phyloP scores from a whole-genome alignment of 345 rosid species.

The Camelina laxa region DNA sequence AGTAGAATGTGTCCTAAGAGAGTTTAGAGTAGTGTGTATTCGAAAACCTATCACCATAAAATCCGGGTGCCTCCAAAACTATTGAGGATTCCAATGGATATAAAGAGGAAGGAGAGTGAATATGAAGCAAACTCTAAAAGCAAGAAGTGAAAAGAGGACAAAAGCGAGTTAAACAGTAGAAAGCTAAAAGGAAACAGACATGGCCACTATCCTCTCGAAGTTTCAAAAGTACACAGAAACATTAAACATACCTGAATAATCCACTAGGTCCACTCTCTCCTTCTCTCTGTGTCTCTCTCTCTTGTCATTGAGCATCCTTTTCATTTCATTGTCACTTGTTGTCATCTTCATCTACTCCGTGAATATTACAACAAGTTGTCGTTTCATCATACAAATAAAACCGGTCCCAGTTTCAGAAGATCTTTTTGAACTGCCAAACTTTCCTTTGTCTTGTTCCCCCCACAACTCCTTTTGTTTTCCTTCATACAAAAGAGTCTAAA shows the following conservation, averaged over 20 bases:
- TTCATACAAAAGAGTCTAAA: conserved; percentile 10
- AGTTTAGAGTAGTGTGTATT: conserved; percentile 9
- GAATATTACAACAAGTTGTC: conserved; percentile 41
- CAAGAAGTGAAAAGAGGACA: conserved; percentile 34
- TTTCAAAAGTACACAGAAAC: conserved; percentile 42
- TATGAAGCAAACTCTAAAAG: conserved; percentile 31
- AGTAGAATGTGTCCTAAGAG: conserved; percentile 18
- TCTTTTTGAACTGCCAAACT: conserved; percentile 35
- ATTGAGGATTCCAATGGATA: conserved; percentile 28
- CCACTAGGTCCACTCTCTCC: conserved; percentile 36
- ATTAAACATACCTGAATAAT: conserved; percentile 45
- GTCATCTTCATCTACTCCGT: conserved; percentile 40
- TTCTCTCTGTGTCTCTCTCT: conserved; percentile 5
- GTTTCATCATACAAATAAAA: conserved; percentile 31
- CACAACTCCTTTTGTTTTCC: background rate
- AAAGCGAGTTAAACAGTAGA: conserved; percentile 31
- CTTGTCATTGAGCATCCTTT: conserved; percentile 29
- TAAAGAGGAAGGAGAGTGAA: conserved; percentile 29
- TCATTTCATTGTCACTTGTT: conserved; percentile 35
- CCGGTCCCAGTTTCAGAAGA: conserved; percentile 33
- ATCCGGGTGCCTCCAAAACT: conserved; percentile 17
- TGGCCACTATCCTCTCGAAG: conserved; percentile 40
- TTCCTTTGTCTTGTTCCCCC: conserved; percentile 33
- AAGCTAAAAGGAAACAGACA: conserved; percentile 44
- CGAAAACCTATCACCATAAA: background rate